phyloP scores from a whole-genome alignment of 2,329 filamentous ascomycete species.

The Elsinoe necatrix region DNA sequence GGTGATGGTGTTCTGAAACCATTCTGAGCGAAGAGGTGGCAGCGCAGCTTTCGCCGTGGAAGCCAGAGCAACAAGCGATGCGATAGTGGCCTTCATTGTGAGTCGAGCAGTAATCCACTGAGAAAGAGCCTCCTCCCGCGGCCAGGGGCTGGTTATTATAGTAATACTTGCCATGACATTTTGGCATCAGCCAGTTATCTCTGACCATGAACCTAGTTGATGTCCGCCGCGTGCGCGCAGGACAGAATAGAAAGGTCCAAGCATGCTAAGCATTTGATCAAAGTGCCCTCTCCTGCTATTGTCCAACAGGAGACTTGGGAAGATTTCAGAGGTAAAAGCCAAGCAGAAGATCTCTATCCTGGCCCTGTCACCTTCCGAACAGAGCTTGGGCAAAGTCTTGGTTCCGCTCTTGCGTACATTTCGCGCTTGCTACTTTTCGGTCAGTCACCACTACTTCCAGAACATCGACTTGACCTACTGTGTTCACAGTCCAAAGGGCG shows the following conservation, averaged over 20 bases:
- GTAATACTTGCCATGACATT: background rate
- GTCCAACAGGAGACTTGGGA: background rate
- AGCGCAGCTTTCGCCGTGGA: background rate
- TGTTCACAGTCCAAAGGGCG: no score
- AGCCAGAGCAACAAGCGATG: background rate
- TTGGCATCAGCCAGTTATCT: constrained; percentile 7
- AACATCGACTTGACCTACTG: no score
- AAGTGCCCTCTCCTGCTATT: background rate
- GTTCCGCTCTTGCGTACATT: background rate
- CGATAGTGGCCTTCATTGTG: background rate
- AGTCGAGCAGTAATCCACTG: background rate
- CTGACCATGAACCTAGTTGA: background rate
- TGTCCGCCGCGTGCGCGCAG: background rate
- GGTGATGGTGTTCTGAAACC: constrained; percentile 6
- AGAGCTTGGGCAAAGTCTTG: constrained; percentile 1
- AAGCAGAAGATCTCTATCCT: constrained; percentile 13
- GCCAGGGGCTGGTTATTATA: background rate
- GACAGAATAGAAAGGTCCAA: constrained; percentile 12
- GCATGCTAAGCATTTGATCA: constrained; percentile 14
- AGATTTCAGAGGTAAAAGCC: background rate
- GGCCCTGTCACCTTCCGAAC: constrained; percentile 13
- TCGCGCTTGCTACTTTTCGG: background rate
- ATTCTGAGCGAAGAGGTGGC: constrained; percentile 4
- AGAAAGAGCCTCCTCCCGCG: background rate
- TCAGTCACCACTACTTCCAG: background rate